Conservation (phyloP, 352 stramenopile genomes). For the Pythium plurisporium region DNA sequence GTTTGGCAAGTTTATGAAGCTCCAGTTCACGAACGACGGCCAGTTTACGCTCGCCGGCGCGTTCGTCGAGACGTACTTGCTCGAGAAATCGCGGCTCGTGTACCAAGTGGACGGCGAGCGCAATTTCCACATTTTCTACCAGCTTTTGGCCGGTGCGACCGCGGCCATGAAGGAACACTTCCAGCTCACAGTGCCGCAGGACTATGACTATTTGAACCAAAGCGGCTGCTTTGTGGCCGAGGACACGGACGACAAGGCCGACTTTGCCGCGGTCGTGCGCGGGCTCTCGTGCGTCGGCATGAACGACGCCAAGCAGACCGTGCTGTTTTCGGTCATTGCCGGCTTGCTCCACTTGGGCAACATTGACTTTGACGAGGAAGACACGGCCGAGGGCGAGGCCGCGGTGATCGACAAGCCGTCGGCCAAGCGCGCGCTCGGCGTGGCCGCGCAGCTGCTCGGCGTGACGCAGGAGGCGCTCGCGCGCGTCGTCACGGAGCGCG, state of each 20-base stretch:
- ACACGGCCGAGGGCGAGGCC: conserved; percentile 74
- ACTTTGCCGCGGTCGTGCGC: conserved; percentile 65
- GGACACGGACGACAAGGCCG: conserved; percentile 86
- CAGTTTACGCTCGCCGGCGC: conserved; percentile 59
- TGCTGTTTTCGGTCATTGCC: conserved; percentile 90
- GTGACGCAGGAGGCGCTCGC: conserved; percentile 90
- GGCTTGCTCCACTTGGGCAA: conserved; percentile 96
- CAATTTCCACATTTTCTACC: conserved; percentile 93
- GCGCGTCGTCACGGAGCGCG: conserved; percentile 82
- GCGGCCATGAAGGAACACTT: conserved; percentile 54
- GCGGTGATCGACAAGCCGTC: conserved; percentile 64
- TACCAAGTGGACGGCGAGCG: conserved; percentile 81
- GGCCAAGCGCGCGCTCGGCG: conserved; percentile 53
- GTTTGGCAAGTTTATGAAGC: conserved; percentile 94
- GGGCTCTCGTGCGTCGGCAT: conserved; percentile 79
- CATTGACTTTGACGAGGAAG: conserved; percentile 91
- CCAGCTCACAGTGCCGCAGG: conserved; percentile 45
- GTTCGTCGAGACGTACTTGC: conserved; percentile 86
- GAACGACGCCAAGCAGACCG: conserved; percentile 49
- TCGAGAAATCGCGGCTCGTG: conserved; percentile 89
- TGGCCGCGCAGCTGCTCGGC: conserved; percentile 60
- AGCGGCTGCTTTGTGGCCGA: conserved; percentile 87
- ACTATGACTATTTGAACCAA: conserved; percentile 85
- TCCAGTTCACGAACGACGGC: conserved; percentile 70
- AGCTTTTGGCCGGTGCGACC: conserved; percentile 71